Evolutionary conservation across 73 alveolate genomes (phyloP), one percentile per base, ranked within the genome.

Genomic region (Breviolum minutum): DNA sequence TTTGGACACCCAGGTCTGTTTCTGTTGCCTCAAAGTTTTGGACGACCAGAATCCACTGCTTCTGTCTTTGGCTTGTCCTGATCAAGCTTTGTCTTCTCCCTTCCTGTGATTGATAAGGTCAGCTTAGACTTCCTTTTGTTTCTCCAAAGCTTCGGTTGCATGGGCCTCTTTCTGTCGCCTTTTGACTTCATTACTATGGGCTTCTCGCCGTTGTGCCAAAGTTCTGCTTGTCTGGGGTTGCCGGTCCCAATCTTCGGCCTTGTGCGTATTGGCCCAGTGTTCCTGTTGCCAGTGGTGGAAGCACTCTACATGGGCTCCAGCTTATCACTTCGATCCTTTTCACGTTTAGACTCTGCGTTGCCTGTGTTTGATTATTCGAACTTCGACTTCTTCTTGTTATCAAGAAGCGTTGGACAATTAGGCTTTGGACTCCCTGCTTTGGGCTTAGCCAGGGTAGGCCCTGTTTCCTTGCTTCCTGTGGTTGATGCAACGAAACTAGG

Each of bases 251-350:
- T 63, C 63, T 63, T 22, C 63, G 98, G 97, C 24, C 26, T 80
- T 17, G 74, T 70, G 6, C 30, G 93, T 63, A 62, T 20, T 9
- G 99, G 69, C 66, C 26, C 64, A 6, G 98, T 92, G 61, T 94
- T 77, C 93, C 7, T 83, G 5, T 19, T 77, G 83, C 63, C 99
- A 12, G 91, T 77, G 13, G 70, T 63, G 10, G 99, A 61, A 17
- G 19, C 22, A 19, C 8, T 27, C 27, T 7, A 24, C 0, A 62
- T 60, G 29, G 97, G 76, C 63, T 91, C 68, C 64, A 26, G 64
- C 8, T 48, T 60, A 17, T 62, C 64, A 17, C 32, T 91, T 11
- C 97, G 92, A 54, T 60, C 83, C 66, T 94, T 68, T 63, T 82
- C 93, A 12, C 26, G 83, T 66, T 29, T 48, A 17, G 99, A 10